These are phyloP conservation scores for Yamadazyma blattariae DNA, from an alignment of 1,139 yeast genomes.

Conservation along the genomic window DNA sequence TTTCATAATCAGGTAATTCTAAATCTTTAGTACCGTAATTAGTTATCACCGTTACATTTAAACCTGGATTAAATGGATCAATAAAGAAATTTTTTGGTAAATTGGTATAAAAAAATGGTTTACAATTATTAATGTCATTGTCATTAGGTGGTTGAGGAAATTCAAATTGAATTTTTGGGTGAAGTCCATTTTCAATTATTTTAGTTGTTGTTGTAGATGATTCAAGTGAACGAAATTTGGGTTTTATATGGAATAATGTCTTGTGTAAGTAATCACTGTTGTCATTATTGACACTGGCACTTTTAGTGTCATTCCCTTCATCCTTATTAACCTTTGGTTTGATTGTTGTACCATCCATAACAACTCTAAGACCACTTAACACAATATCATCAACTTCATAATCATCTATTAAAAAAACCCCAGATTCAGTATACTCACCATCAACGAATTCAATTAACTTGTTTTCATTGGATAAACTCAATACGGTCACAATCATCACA, in stretches of 20 bases:
- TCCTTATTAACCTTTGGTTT: background rate
- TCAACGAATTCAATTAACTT: slow-evolving; percentile 9
- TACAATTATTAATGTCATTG: slow-evolving; percentile 29
- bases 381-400: slow-evolving; percentile 34
- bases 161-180: slow-evolving; percentile 25
- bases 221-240: slow-evolving; percentile 29
- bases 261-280: slow-evolving; percentile 19
- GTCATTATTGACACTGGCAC: background rate
- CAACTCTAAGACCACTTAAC: slow-evolving; percentile 33
- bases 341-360: slow-evolving; percentile 13
- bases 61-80: slow-evolving; percentile 38
- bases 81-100: slow-evolving; percentile 36
- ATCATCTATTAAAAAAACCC: slow-evolving; percentile 31
- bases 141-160: slow-evolving; percentile 17
- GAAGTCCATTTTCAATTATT: slow-evolving; percentile 33
- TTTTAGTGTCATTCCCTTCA: slow-evolving; percentile 4
- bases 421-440: slow-evolving; percentile 27
- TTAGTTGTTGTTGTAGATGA: slow-evolving; percentile 9
- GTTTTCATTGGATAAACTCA: background rate
- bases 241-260: slow-evolving; percentile 44
- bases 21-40: slow-evolving; percentile 35
- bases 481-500: background rate
- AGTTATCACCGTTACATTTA: slow-evolving; percentile 21
- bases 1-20: slow-evolving; percentile 42
- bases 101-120: slow-evolving; percentile 30